Base-by-base conservation (phyloP, 2,329 filamentous ascomycete species). In the Pezicula radicicola region DNA sequence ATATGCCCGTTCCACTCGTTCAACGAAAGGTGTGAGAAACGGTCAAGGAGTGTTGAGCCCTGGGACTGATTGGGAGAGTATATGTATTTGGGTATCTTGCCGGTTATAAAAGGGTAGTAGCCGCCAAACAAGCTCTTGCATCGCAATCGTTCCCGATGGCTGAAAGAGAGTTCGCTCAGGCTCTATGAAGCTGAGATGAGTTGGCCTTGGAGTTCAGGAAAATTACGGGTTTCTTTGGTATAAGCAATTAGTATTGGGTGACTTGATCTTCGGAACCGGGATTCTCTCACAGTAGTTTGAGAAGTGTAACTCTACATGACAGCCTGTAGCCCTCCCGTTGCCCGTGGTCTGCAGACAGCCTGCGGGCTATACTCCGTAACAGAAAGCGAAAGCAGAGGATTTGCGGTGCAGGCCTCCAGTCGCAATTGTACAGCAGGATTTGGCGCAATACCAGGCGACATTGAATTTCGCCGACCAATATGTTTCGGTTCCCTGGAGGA, bases 1-100 rank as follows among this genome's bases (percentile, higher is more conserved):
- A 73, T 73, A 37, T 52, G 48, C 45, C 50, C 48, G 44, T 33
- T 25, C 21, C 15, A 35, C 45, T 50, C 46, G 44, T 33, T 25
- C 21, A 13, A 35, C 27, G 45, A 40, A 27, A 50, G 46, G 43
- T 48, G 48, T 51, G 53, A 52, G 46, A 48, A 51, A 49, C 51
- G 28, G 51, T 21, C 51, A 30, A 43, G 36, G 36, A 8, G 18
- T 25, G 21, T 52, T 28, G 49, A 49, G 49, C 33, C 43, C 40
- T 46, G 21, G 45, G 47, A 41, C 28, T 44, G 46, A 41, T 50
- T 16, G 45, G 39, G 19, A 28, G 27, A 27, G 18, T 16, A 13
- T 35, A 28, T 37, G 47, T 42, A 33, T 21, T 42, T n/a, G 37
- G 15, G 42, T 27, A 13, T 28, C n/a, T 16, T 45, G 21, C 9